phyloP scores from a whole-genome alignment of 1,139 yeast genomes.

The Hemisphaericaspora xylanilytica region DNA sequence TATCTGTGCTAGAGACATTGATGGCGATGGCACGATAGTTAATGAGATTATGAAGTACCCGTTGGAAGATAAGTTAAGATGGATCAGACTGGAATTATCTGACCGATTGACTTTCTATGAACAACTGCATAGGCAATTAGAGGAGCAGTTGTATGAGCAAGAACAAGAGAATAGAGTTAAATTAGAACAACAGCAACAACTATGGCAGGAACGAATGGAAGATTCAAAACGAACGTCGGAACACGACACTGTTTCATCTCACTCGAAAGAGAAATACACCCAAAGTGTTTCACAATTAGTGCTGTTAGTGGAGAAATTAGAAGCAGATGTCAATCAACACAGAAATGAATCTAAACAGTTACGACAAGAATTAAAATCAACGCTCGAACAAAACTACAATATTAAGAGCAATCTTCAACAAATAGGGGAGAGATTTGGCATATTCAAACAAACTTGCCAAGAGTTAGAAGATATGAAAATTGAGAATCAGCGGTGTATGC shows the following conservation, averaged over 20 bases:
- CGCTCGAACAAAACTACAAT: slow-evolving; percentile 23
- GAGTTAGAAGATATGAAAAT: slow-evolving; percentile 11
- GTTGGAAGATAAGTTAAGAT: slow-evolving; percentile 26
- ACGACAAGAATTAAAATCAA: slow-evolving; percentile 22
- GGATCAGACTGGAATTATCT: slow-evolving; percentile 23
- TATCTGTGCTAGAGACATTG: neutral
- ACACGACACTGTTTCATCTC: slow-evolving; percentile 5
- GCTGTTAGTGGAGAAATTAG: slow-evolving; percentile 21
- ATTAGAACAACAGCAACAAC: slow-evolving; percentile 16
- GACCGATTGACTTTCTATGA: slow-evolving; percentile 11
- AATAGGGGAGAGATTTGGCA: slow-evolving; percentile 21
- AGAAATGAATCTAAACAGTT: slow-evolving; percentile 22
- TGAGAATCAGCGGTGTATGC: slow-evolving; percentile 26
- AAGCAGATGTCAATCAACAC: slow-evolving; percentile 23
- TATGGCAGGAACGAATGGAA: no score
- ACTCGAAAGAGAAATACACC: slow-evolving; percentile 10
- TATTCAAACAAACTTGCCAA: slow-evolving; percentile 15
- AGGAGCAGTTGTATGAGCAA: neutral
- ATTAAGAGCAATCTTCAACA: slow-evolving; percentile 20
- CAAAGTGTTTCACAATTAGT: slow-evolving; percentile 20
- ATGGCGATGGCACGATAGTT: neutral
- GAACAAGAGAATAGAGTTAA: neutral
- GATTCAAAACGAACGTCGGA: no score
- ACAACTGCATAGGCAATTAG: neutral
- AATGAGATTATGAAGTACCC: slow-evolving; percentile 18